These are phyloP conservation scores for Coniella vitis DNA, from an alignment of 2,329 filamentous ascomycete species.

Conservation along the genomic window DNA sequence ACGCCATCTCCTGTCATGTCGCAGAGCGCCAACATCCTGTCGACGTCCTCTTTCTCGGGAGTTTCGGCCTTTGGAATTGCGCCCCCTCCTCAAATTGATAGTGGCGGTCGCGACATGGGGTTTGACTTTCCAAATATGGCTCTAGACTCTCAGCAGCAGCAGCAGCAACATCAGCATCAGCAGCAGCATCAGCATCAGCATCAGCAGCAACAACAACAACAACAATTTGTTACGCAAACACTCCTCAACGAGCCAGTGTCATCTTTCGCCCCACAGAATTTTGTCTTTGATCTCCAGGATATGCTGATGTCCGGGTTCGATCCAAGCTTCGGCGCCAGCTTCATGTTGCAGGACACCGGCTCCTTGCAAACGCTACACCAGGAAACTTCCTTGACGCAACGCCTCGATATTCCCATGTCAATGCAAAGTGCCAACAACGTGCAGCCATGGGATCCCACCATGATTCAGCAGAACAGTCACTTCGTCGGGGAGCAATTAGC, in stretches of 20 bases:
- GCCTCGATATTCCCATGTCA: conserved; percentile 32
- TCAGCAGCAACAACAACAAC: not conserved
- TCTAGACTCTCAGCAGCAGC: conserved; percentile 1
- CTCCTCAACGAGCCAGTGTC: conserved; percentile 17
- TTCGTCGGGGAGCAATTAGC: conserved; percentile 33
- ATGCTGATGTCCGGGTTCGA: conserved; percentile 21
- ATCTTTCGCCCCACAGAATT: conserved; percentile 36
- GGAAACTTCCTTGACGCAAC: conserved; percentile 8
- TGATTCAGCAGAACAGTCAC: conserved; percentile 24
- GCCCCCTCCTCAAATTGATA: not conserved
- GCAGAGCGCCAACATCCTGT: conserved; percentile 22
- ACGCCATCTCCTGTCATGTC: conserved; percentile 30
- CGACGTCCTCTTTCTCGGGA: not conserved
- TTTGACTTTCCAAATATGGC: conserved; percentile 7
- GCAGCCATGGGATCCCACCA: conserved; percentile 37
- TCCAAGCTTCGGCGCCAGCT: conserved; percentile 21
- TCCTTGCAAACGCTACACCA: conserved; percentile 21
- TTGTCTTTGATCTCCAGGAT: conserved; percentile 26
- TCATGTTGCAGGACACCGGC: not conserved
- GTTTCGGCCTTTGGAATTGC: not conserved
- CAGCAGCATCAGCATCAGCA: not conserved
- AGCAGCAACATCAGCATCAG: not conserved
- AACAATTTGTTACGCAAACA: conserved; percentile 5
- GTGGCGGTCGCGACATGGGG: not conserved
- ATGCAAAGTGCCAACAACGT: conserved; percentile 31